Percentiles rank a stretch among this genome's conserved stretches.
phyloP scores from a whole-genome alignment of 306 rosid genomes.

The Trifolium repens region DNA sequence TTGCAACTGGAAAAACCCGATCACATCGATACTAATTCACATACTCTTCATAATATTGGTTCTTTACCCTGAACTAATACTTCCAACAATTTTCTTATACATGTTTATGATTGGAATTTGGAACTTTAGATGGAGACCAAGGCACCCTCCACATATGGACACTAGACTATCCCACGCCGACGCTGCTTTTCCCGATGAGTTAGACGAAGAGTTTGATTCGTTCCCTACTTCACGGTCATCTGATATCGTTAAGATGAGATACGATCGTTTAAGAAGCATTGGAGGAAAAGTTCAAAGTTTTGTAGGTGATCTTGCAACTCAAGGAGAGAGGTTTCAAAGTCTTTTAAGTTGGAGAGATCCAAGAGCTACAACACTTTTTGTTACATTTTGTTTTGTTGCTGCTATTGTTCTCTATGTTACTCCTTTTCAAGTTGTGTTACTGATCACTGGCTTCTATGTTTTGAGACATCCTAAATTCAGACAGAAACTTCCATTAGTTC shows the following conservation, averaged over 20 bases:
- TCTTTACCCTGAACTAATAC: constrained; percentile 81
- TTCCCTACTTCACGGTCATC: constrained; percentile 74
- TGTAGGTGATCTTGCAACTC: constrained; percentile 86
- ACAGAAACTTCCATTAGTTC: constrained; percentile 72
- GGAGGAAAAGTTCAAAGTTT: constrained; percentile 89
- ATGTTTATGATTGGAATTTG: constrained; percentile 89
- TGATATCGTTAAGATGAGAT: constrained; percentile 74
- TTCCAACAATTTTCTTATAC: constrained; percentile 83
- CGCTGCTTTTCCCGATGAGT: constrained; percentile 79
- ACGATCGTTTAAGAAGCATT: constrained; percentile 81
- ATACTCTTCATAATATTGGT: constrained; percentile 78
- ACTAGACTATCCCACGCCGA: constrained; percentile 82
- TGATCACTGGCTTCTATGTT: constrained; percentile 65
- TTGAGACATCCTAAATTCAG: constrained; percentile 87
- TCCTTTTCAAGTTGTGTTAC: constrained; percentile 76
- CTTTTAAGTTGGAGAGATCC: constrained; percentile 94
- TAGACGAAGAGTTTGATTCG: constrained; percentile 83
- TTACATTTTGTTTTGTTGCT: constrained; percentile 68
- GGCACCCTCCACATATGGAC: constrained; percentile 96
- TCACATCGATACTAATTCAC: constrained; percentile 82
- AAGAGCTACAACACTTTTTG: constrained; percentile 74
- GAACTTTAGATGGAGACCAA: constrained; percentile 81
- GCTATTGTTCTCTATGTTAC: constrained; percentile 80
- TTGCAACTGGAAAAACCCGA: constrained; percentile 87
- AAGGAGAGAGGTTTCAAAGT: constrained; percentile 86